These are phyloP conservation scores for Zoysia pacifica DNA, from an alignment of 176 grass and related monocot species.

Conservation along the genomic window DNA sequence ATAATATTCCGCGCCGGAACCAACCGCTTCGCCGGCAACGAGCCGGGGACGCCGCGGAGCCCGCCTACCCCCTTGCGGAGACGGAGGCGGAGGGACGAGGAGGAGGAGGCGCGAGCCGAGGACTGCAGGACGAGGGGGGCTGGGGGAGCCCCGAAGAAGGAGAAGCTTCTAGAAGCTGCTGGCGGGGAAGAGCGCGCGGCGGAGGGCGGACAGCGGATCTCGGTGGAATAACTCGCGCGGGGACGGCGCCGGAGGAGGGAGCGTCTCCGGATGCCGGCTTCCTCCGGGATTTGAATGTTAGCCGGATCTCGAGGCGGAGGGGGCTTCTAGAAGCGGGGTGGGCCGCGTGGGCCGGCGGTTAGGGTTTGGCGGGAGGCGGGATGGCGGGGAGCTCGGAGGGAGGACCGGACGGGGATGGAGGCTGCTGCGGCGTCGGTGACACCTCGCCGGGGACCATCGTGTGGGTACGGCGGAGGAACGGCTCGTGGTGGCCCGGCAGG, in stretches of 20 bases:
- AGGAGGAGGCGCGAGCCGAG: not conserved
- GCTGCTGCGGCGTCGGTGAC: constrained; percentile 60
- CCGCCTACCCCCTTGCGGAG: not conserved
- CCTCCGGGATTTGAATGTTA: constrained; percentile 65
- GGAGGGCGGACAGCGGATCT: constrained; percentile 43
- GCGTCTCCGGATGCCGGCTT: constrained; percentile 42
- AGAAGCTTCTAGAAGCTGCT: constrained; percentile 44
- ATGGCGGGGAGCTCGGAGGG: constrained; percentile 66
- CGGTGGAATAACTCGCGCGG: constrained; percentile 5
- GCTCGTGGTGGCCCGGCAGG: constrained; percentile 98
- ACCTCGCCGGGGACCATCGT: constrained; percentile 91
- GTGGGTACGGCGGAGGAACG: constrained; percentile 96
- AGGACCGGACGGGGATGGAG: constrained; percentile 51
- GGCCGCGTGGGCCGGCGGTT: constrained; percentile 38
- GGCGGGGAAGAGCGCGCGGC: constrained; percentile 11
- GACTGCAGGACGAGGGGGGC: not conserved
- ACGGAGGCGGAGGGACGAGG: constrained; percentile 11
- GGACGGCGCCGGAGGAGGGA: constrained; percentile 23
- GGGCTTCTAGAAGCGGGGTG: constrained; percentile 52
- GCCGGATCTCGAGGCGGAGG: constrained; percentile 52
- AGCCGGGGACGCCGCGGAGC: constrained; percentile 33
- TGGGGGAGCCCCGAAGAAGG: not conserved
- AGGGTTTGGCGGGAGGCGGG: constrained; percentile 52
- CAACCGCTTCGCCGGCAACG: constrained; percentile 41
- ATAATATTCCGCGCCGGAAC: constrained; percentile 49